A percentile compares a stretch with the other conserved stretches of the same genome.
These are phyloP conservation scores for Thelonectria discophora DNA, from an alignment of 2,329 filamentous ascomycete species.

Conservation along the genomic window DNA sequence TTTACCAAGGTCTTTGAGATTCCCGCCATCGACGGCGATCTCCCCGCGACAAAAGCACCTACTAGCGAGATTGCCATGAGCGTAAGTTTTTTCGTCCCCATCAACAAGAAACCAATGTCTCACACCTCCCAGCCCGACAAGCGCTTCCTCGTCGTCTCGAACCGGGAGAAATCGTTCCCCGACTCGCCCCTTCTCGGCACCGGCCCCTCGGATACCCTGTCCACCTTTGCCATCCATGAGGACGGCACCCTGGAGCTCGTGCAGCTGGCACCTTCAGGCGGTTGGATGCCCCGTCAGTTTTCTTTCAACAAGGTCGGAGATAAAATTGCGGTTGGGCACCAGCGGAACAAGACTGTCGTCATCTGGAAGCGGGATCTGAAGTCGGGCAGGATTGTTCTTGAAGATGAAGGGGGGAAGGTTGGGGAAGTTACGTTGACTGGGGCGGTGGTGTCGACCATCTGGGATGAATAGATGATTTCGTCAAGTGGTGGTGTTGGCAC, in stretches of 20 bases:
- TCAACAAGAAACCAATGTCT: background rate
- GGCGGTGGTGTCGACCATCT: conserved; percentile 30
- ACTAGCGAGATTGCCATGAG: conserved; percentile 39
- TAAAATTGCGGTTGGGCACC: conserved; percentile 39
- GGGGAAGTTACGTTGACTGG: conserved; percentile 32
- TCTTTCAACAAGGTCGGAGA: conserved; percentile 39
- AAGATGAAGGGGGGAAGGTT: conserved; percentile 36
- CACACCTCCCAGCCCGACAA: conserved; percentile 28
- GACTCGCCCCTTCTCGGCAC: conserved; percentile 26
- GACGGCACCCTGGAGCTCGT: conserved; percentile 32
- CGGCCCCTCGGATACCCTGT: conserved; percentile 35
- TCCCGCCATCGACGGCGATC: conserved; percentile 26
- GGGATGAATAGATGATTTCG: conserved; percentile 31
- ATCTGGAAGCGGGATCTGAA: conserved; percentile 38
- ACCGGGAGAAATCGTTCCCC: conserved; percentile 37
- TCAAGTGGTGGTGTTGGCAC: no score
- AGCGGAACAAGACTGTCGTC: conserved; percentile 34
- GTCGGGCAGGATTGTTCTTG: conserved; percentile 34
- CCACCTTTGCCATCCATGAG: conserved; percentile 34
- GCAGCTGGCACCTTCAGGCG: conserved; percentile 34
- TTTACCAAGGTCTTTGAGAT: conserved; percentile 39
- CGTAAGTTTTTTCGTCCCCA: conserved; percentile 27
- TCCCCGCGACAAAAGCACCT: conserved; percentile 33
- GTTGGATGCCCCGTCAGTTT: conserved; percentile 37
- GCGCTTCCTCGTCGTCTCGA: conserved; percentile 35